Evolutionary conservation across 2,329 filamentous ascomycete genomes (phyloP).

Genomic region (Ascochyta koolunga): DNA sequence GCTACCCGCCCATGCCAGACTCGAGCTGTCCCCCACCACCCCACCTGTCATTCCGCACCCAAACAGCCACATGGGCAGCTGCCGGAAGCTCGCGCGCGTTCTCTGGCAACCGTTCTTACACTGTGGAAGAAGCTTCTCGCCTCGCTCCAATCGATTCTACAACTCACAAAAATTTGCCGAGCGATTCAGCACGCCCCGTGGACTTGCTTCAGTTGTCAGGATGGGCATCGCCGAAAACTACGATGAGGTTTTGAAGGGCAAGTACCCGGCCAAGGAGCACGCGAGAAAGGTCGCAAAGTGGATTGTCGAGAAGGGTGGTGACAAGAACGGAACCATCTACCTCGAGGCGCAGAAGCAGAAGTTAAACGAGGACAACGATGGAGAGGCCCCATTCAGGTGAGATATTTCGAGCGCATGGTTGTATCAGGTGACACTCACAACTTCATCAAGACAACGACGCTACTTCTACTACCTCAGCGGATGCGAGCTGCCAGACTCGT

Average conservation of each 20-base stretch:
- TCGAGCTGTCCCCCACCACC: constrained; percentile 32
- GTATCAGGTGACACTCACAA: neutral
- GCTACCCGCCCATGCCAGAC: constrained; percentile 29
- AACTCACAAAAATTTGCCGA: constrained; percentile 2
- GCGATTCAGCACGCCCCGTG: constrained; percentile 8
- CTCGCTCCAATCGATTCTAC: constrained; percentile 6
- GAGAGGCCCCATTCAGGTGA: constrained; percentile 79
- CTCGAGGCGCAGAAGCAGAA: constrained; percentile 83
- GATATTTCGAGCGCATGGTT: neutral
- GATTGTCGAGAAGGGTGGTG: constrained; percentile 69
- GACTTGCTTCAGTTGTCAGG: constrained; percentile 15
- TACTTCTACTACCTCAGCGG: constrained; percentile 96
- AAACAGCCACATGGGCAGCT: constrained; percentile 23
- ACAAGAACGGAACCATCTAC: constrained; percentile 77
- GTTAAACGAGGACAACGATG: constrained; percentile 89
- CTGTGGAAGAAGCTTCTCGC: constrained; percentile 13
- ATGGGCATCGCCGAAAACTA: constrained; percentile 44
- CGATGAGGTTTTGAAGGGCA: constrained; percentile 57
- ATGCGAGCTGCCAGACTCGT: constrained; percentile 79
- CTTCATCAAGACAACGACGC: constrained; percentile 73
- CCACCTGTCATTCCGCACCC: constrained; percentile 26
- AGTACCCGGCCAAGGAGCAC: constrained; percentile 86
- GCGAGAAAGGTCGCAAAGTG: constrained; percentile 81
- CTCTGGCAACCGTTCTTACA: constrained; percentile 16
- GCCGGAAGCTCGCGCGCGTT: constrained; percentile 24